A percentile compares a stretch with the other conserved stretches of the same genome.
phyloP scores from a whole-genome alignment of 305 asterid genomes.

The Fraxinus sp. region DNA sequence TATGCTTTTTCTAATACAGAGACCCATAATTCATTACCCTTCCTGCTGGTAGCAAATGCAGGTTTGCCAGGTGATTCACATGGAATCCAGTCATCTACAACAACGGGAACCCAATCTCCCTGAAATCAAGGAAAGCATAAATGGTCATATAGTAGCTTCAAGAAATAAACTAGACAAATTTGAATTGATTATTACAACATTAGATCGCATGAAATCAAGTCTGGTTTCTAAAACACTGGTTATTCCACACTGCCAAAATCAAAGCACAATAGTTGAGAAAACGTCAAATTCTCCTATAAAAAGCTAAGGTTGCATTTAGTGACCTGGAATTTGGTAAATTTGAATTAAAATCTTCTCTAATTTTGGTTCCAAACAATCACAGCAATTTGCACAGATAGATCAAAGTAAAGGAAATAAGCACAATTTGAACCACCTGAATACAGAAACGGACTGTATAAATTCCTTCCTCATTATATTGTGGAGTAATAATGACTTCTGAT shows the following conservation, averaged over 20 bases:
- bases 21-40: slow-evolving; percentile 92
- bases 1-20: slow-evolving; percentile 90
- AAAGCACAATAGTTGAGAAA: background rate
- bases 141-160: background rate
- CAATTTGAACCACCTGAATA: slow-evolving; percentile 64
- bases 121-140: slow-evolving; percentile 26
- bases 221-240: background rate
- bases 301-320: background rate
- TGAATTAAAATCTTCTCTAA: background rate
- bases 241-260: background rate
- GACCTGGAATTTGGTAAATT: background rate
- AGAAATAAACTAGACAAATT: slow-evolving; percentile 5
- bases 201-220: background rate
- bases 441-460: slow-evolving; percentile 95
- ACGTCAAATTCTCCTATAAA: slow-evolving; percentile 6
- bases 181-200: background rate
- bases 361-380: background rate
- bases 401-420: background rate
- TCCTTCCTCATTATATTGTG: slow-evolving; percentile 90
- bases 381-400: background rate
- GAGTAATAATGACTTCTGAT: slow-evolving; percentile 94
- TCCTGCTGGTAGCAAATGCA: slow-evolving; percentile 95
- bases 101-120: slow-evolving; percentile 99
- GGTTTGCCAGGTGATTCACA: slow-evolving; percentile 98
- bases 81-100: slow-evolving; percentile 99